phyloP scores from a whole-genome alignment of 352 stramenopile species.

The Elongisporangium prolatum region DNA sequence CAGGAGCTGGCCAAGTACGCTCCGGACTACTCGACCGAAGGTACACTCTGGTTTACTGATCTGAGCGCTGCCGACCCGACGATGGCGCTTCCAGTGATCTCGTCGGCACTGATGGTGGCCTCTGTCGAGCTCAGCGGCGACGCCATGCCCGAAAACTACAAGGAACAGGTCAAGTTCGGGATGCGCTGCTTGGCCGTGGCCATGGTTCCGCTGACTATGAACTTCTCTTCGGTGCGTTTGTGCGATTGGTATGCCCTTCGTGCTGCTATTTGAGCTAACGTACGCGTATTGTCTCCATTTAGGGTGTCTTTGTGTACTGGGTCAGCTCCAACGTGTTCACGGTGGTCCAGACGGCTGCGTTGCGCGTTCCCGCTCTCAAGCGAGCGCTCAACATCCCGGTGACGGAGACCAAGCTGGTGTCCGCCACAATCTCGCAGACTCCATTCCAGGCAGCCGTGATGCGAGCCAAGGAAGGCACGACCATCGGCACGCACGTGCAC shows the following conservation, averaged over 20 bases:
- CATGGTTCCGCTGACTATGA: slow-evolving; percentile 78
- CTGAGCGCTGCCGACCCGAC: slow-evolving; percentile 71
- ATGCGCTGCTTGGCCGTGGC: slow-evolving; percentile 69
- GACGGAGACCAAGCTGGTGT: slow-evolving; percentile 26
- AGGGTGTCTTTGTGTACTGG: slow-evolving; percentile 87
- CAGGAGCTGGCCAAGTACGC: slow-evolving; percentile 80
- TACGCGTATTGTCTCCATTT: slow-evolving; percentile 3
- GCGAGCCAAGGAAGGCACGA: slow-evolving; percentile 58
- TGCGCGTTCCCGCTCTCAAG: slow-evolving; percentile 57
- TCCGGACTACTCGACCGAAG: slow-evolving; percentile 65
- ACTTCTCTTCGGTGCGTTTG: slow-evolving; percentile 67
- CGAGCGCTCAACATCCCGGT: slow-evolving; percentile 50
- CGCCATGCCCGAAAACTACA: slow-evolving; percentile 52
- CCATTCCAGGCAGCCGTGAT: slow-evolving; percentile 72
- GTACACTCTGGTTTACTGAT: slow-evolving; percentile 79
- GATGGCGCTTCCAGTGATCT: slow-evolving; percentile 75
- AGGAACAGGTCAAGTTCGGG: slow-evolving; percentile 70
- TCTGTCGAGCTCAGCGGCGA: slow-evolving; percentile 74
- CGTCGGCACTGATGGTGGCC: slow-evolving; percentile 69
- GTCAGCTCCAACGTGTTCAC: slow-evolving; percentile 83
- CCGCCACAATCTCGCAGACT: slow-evolving; percentile 23
- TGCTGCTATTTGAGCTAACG: not conserved
- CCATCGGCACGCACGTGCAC: slow-evolving; percentile 67
- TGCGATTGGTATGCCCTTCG: slow-evolving; percentile 1
- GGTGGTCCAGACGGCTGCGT: slow-evolving; percentile 46